phyloP scores from a whole-genome alignment of 306 rosid genomes.

The Clitoria ternatea region DNA sequence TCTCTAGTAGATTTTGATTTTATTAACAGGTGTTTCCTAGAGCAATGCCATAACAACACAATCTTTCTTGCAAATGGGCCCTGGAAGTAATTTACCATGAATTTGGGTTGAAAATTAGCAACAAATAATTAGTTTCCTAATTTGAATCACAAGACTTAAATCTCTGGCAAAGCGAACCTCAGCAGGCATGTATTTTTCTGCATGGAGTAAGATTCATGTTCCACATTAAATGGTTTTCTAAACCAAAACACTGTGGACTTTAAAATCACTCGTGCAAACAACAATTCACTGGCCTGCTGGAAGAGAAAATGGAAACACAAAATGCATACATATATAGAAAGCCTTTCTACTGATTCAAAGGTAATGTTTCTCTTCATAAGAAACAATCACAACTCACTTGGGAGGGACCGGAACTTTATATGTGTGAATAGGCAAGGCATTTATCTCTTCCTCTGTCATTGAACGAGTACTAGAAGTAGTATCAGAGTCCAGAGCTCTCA shows the following conservation, averaged over 20 bases:
- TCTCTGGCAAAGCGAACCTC: neutral
- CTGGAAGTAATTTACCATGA: neutral
- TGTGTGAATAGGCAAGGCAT: conserved; percentile 55
- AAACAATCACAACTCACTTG: conserved; percentile 38
- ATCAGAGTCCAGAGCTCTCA: conserved; percentile 30
- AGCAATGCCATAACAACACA: neutral
- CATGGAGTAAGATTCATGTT: neutral
- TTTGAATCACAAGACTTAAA: neutral
- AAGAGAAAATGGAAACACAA: neutral
- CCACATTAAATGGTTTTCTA: neutral
- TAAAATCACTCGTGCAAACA: neutral
- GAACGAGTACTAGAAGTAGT: conserved; percentile 39
- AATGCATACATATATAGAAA: neutral
- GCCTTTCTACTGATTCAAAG: neutral
- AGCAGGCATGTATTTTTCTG: neutral
- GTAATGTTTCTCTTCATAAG: neutral
- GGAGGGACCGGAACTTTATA: conserved; percentile 34
- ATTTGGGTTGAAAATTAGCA: neutral
- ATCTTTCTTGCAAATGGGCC: neutral
- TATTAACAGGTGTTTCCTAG: neutral
- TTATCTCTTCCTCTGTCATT: conserved; percentile 61
- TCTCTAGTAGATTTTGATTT: neutral
- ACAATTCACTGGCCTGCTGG: neutral
- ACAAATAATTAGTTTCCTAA: neutral
- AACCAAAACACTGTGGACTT: neutral